Base-by-base conservation (phyloP, 805 yeast species). In the Myxozyma neglecta region DNA sequence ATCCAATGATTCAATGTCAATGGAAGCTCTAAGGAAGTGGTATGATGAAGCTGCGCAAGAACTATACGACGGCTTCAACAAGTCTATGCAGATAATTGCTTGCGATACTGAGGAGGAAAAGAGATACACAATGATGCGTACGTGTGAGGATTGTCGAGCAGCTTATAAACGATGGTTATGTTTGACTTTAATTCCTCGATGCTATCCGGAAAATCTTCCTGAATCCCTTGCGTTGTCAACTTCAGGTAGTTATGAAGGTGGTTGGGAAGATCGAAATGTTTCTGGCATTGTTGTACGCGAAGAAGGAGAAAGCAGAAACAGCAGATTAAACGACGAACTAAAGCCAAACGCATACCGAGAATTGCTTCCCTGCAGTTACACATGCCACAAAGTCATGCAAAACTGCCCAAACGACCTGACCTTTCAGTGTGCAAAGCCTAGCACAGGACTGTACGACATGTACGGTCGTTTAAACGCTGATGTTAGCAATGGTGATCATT, bases 121-220 rank as follows among this genome's bases (percentile, higher is more conserved):
- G 1, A 70, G 84, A 6, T 93, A 81, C 73, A 89, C 97, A 0
- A 90, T 96, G 9, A 70, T 93, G 29, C 73, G 84, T 43, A 79
- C 87, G 0, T 93, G 99, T 70, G 79, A 77, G 13, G 85, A 89
- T 70, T 93, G 99, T 72, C 80, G 81, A 0, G 66, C 72, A 1
- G 80, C 92, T 1, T 93, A 93, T 73, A 85, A 83, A 69, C 80
- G 86, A 69, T 93, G 99, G 99, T 79, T 94, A 18, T 93, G 99
- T 75, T 80, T 96, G 0, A 90, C 90, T 3, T 79, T 90, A 0
- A 89, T 93, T 6, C 98, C 98, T 0, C 78, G 97, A 36, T 93
- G 99, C 69, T 79, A 89, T 1, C 85, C 77, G 53, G 70, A 72
- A 71, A 39, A 70, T 6, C 11, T 24, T n/a, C 58, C 63, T 48